Conservation (phyloP, 2,329 filamentous ascomycete genomes). For the Cladophialophora carrionii region DNA sequence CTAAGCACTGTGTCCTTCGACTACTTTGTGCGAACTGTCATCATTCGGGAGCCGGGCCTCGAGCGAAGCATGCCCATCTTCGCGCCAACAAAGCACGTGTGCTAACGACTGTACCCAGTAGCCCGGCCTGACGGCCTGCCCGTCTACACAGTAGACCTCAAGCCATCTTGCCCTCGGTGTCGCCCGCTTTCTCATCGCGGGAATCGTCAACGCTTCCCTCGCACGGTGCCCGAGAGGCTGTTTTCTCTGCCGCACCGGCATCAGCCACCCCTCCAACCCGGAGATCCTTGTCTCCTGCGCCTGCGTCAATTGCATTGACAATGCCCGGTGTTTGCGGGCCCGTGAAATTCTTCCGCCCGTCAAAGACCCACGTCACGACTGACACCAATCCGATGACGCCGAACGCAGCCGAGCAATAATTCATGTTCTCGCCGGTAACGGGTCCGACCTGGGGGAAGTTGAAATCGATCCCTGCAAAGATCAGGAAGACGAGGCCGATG, state of each 20-base stretch:
- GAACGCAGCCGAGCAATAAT: slow-evolving; percentile 57
- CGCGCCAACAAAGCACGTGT: no score
- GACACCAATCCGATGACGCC: slow-evolving; percentile 58
- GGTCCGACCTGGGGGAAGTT: slow-evolving; percentile 59
- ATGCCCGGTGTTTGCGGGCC: slow-evolving; percentile 28
- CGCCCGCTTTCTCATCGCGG: background rate
- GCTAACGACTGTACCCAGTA: no score
- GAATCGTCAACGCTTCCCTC: background rate
- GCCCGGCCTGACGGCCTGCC: no score
- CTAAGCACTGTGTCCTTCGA: background rate
- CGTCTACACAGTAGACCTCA: background rate
- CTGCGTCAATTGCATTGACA: slow-evolving; percentile 22
- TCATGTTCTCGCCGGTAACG: slow-evolving; percentile 61
- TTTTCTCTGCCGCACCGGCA: background rate
- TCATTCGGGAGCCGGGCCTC: background rate
- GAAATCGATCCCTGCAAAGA: slow-evolving; percentile 60
- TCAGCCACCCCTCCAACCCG: background rate
- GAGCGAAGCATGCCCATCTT: background rate
- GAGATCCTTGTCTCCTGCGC: background rate
- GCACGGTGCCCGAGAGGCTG: background rate
- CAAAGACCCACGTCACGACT: slow-evolving; percentile 39
- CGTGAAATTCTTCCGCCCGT: slow-evolving; percentile 45
- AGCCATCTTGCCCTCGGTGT: background rate
- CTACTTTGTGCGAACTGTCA: background rate
- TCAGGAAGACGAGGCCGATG: slow-evolving; percentile 56